A percentile compares a stretch with the other conserved stretches of the same genome.
Conservation (phyloP, 139 green algal genomes). For the Gonium pectorale region DNA sequence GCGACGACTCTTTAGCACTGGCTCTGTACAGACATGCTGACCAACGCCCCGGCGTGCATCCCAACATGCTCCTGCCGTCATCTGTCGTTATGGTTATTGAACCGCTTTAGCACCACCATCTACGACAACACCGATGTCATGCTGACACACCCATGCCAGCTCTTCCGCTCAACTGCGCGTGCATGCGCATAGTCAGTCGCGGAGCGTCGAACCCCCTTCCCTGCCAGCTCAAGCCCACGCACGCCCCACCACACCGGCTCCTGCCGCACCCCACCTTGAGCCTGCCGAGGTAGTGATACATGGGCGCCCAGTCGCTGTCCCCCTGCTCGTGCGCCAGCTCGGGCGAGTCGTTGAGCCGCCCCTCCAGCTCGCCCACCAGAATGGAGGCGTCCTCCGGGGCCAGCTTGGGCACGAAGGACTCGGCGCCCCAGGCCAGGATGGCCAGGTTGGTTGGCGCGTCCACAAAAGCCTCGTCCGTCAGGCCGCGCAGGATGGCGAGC, state of each 20-base stretch:
- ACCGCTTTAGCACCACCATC: no score
- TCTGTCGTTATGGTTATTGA: no score
- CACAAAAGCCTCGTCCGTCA: not conserved
- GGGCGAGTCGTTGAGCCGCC: not conserved
- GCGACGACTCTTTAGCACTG: not conserved
- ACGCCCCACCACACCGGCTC: not conserved
- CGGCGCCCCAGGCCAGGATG: slow-evolving; percentile 28
- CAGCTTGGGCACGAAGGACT: slow-evolving; percentile 38
- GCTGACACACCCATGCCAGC: no score
- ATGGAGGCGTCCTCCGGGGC: not conserved
- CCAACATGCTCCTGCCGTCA: no score
- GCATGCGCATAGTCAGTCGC: no score
- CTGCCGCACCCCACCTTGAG: slow-evolving; percentile 14
- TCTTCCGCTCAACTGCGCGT: no score
- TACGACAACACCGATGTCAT: no score
- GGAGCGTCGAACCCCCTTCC: no score
- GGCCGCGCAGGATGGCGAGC: slow-evolving; percentile 25
- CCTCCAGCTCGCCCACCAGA: slow-evolving; percentile 42
- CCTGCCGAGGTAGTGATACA: slow-evolving; percentile 13
- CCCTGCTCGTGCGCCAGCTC: slow-evolving; percentile 19
- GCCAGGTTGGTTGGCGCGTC: slow-evolving; percentile 29
- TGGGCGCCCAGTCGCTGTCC: slow-evolving; percentile 26
- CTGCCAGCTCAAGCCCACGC: no score
- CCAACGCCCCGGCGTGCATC: no score
- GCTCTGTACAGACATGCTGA: not conserved